These are phyloP conservation scores for Ligustrum vulgare DNA, from an alignment of 257 asterid species.

Conservation along the genomic window DNA sequence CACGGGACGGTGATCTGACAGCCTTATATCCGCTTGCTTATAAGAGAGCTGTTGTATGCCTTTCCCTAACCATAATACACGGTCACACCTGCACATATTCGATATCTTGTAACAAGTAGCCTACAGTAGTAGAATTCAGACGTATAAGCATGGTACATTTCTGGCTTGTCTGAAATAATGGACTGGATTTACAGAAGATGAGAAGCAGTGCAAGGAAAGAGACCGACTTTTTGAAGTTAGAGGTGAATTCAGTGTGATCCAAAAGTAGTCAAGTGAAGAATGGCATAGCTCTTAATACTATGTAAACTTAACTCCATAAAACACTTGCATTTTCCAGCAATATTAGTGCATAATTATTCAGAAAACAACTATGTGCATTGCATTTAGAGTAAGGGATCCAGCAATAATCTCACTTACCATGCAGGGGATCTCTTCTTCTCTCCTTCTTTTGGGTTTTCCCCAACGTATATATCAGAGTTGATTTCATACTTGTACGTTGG, in stretches of 20 bases:
- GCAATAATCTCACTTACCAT: conserved; percentile 51
- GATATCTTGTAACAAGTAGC: neutral
- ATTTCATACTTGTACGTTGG: conserved; percentile 90
- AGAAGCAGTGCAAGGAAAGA: neutral
- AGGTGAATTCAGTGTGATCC: neutral
- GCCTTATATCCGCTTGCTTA: conserved; percentile 56
- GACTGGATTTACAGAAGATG: neutral
- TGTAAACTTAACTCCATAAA: neutral
- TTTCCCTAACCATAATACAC: conserved; percentile 85
- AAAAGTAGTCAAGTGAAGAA: neutral
- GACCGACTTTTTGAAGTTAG: neutral
- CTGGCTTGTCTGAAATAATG: neutral
- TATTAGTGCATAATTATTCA: neutral
- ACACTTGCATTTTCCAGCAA: neutral
- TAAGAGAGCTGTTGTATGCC: conserved; percentile 78
- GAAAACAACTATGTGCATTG: neutral
- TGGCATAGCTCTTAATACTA: neutral
- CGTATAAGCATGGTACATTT: neutral
- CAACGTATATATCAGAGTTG: conserved; percentile 68
- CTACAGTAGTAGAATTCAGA: neutral
- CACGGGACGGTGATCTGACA: conserved; percentile 92
- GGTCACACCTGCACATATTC: conserved; percentile 73
- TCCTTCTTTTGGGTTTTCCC: conserved; percentile 71
- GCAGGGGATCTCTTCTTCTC: conserved; percentile 95
- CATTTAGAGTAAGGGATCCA: neutral